Conservation (phyloP, 768 basidiomycete genomes). For the Tulasnella calospora region DNA sequence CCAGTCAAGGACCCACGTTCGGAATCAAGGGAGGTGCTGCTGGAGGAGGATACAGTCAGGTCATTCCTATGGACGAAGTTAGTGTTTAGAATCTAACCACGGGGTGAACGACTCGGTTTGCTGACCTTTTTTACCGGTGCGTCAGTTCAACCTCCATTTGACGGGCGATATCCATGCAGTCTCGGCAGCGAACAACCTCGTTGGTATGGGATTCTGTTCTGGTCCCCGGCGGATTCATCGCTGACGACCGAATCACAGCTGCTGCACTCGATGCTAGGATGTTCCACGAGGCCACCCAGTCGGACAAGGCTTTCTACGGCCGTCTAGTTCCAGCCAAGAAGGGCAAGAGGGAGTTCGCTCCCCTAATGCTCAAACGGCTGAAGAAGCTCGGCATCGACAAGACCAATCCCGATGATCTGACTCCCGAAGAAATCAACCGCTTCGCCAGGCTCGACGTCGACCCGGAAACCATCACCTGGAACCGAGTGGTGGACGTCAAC, state of each 20-base stretch:
- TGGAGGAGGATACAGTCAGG: conserved; percentile 96
- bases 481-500: conserved; percentile 94
- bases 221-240: conserved; percentile 6
- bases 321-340: conserved; percentile 91
- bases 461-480: conserved; percentile 90
- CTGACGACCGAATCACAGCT: conserved; percentile 54
- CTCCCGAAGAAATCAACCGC: conserved; percentile 81
- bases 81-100: conserved; percentile 25
- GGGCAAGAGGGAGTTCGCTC: conserved; percentile 89
- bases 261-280: conserved; percentile 95
- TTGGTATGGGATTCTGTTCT: conserved; percentile 50
- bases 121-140: neutral
- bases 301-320: conserved; percentile 89
- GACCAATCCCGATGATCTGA: conserved; percentile 85
- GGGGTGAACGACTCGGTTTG: neutral
- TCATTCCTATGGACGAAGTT: conserved; percentile 99
- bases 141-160: conserved; percentile 87
- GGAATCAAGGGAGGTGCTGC: conserved; percentile 99
- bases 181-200: conserved; percentile 92
- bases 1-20: conserved; percentile 97
- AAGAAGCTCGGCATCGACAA: conserved; percentile 94
- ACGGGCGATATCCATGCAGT: conserved; percentile 98
- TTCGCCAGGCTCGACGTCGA: conserved; percentile 94
- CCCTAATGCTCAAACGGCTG: conserved; percentile 92
- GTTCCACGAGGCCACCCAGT: conserved; percentile 94